Base-by-base conservation (phyloP, 331 rosid genomes). In the Rosa hybrid region DNA sequence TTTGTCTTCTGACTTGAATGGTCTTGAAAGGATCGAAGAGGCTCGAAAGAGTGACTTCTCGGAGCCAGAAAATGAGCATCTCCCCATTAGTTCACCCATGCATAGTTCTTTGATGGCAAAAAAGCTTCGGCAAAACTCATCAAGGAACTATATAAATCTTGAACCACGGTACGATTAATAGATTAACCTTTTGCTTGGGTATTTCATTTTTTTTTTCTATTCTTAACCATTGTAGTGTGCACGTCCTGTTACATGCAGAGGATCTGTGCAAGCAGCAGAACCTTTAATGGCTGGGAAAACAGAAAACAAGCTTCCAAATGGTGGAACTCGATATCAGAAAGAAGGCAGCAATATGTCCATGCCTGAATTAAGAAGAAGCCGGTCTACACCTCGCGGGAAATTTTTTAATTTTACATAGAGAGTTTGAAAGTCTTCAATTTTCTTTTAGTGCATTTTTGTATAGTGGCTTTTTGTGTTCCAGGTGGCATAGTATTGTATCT, bases 321-420 rank as follows among this genome's bases (percentile, higher is more conserved):
- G 90, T 18, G 87, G 82, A 68, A 82, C 59, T 48, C 89, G 89
- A 64, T 78, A 74, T 86, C 81, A 67, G 65, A 91, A 83, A 81
- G 98, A 93, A 86, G 89, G 86, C 39, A 83, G 83, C 84, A 88
- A 83, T 45, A 73, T 82, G 53, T 59, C 94, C 74, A 71, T 86
- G 82, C 77, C 97, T 30, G 98, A 93, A 51, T 83, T 89, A 48
- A 86, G 91, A 69, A 90, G 99, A 74, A 96, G 97, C 84, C 86
- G 91, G 54, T 93, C 99, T 17, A 89, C 97, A 12, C 98, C 99
- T 51, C 98, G 89, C 41, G 90, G 83, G 23, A 49, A 79, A 68
- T 77, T 78, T 85, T 77, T 89, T 72, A 71, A 81, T 30, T 30
- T 74, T 48, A 82, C 90, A 41, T 87, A 14, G 79, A 75, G 72